Conservation (phyloP, 495 filamentous ascomycete species). For the Penicillium antarcticum region DNA sequence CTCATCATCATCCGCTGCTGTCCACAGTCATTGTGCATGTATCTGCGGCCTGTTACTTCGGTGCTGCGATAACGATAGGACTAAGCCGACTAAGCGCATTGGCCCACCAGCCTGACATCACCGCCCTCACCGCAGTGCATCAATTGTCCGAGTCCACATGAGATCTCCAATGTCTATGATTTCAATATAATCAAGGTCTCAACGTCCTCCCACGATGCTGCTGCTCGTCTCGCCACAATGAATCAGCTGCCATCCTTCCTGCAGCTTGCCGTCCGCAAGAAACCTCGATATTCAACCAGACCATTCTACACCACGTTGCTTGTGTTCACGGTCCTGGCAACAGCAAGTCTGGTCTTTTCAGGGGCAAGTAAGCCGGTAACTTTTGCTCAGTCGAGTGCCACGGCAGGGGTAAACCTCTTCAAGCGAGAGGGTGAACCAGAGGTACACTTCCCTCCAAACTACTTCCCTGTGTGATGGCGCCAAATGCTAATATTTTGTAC, state of each 20-base stretch:
- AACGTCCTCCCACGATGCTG: constrained; percentile 21
- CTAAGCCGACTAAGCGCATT: constrained; percentile 12
- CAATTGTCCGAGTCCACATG: not conserved
- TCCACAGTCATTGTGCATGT: not conserved
- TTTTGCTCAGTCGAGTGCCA: not conserved
- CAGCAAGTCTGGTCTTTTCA: constrained; percentile 23
- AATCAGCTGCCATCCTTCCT: constrained; percentile 19
- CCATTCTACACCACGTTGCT: constrained; percentile 36
- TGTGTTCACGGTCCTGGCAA: constrained; percentile 26
- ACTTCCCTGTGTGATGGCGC: constrained; percentile 1
- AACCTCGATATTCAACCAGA: constrained; percentile 33
- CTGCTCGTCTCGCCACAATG: constrained; percentile 23
- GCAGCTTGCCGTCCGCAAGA: constrained; percentile 22
- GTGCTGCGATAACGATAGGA: not conserved
- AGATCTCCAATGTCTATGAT: not conserved
- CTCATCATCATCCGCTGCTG: too few species aligned
- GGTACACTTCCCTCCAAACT: constrained; percentile 25
- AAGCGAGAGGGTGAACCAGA: constrained; percentile 31
- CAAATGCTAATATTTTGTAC: constrained; percentile 23
- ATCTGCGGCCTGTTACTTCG: not conserved
- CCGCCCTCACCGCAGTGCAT: constrained; percentile 16
- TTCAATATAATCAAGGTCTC: not conserved
- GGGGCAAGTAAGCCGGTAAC: not conserved
- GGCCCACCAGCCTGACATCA: constrained; percentile 30
- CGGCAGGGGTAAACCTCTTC: constrained; percentile 10